Base-by-base conservation (phyloP, 2,329 filamentous ascomycete species). In the Penicillium sp. region DNA sequence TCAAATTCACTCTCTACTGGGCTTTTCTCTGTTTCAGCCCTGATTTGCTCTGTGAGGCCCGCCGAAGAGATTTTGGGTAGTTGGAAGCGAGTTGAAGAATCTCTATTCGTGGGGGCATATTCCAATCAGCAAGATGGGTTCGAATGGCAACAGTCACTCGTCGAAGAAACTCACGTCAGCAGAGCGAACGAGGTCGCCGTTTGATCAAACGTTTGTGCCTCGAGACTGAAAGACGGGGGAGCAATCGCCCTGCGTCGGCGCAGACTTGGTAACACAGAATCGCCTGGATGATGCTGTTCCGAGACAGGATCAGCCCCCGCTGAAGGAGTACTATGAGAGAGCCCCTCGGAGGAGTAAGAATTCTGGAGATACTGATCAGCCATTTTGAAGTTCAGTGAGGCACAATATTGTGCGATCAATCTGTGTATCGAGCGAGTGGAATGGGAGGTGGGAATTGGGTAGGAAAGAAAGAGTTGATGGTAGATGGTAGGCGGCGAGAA, bases 61-160 rank as follows among this genome's bases (percentile, higher is more conserved):
- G 35, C 41, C 8, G 50, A 45, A 12, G 33, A 46, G 13, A 53
- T 46, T 13, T 32, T 45, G 18, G 50, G 50, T 9, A 50, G 48
- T 5, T 38, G 48, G 39, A 48, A 39, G 36, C 46, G 46, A 26
- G 37, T 29, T 9, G 46, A 26, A 13, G 28, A 33, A 13, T 33
- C 32, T 6, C 46, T 48, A 40, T 6, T 43, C 12, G 29, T 3
- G 18, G 18, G 18, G 18, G 18, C 18, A 33, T 7, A 27, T 11
- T 8, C 9, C 5, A 27, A 34, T 44, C 11, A 44, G 42, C 36
- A 26, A 29, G 24, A 26, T 36, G n/a, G 18, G 18, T 18, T 18
- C 18, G 3, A 44, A 12, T 8, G 24, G 26, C 3, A 6, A 28
- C 25, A 29, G n/a, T 9, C 18, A 29, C 3, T 18, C 13, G 32